Evolutionary conservation across 441 rosid species (phyloP), one percentile per base, ranked within the genome.

Genomic region (Populus hybrid): DNA sequence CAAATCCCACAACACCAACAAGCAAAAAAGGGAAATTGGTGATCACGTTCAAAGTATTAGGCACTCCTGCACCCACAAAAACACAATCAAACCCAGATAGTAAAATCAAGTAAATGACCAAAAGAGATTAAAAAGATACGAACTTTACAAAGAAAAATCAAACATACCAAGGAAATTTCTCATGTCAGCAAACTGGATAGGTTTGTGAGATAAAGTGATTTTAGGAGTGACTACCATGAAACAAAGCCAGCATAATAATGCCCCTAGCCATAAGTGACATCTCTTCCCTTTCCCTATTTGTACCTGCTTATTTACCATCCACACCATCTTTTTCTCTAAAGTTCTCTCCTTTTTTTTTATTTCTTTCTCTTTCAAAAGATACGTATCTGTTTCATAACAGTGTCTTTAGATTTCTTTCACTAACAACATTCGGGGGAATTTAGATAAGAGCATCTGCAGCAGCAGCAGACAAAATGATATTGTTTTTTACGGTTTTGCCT

Each of bases 1-100:
- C 91, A 78, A 93, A 87, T 65, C 97, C 94, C 75, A 90, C 86
- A 72, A 95, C 94, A 1, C 97, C 97, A 77, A 93, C 91, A 54
- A 90, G 79, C 80, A 95, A 77, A 87, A 95, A 90, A 1, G 97
- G 98, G 81, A 95, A 95, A 88, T 86, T 89, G 81, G 97, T 86
- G 81, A 93, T 84, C 70, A 95, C 98, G 79, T 91, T 95, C 89
- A 90, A 87, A 65, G 97, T 91, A 68, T 91, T 95, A 54, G 98
- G 97, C 76, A 94, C 93, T 78, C 98, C 97, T 93, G 85, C 57
- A 14, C 20, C 32, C n/a, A 57, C 9, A 72, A 42, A 6, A 10
- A 20, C 66, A 61, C 18, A 82, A 68, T n/a, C 69, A 2, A 6
- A 72, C 77, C 81, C 79, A 77, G 59, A 76, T 18, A 73, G 23